Evolutionary conservation across 1,139 yeast genomes (phyloP), one percentile per base, ranked within the genome.

Genomic region (Kurtzmaniella quercitrusa): DNA sequence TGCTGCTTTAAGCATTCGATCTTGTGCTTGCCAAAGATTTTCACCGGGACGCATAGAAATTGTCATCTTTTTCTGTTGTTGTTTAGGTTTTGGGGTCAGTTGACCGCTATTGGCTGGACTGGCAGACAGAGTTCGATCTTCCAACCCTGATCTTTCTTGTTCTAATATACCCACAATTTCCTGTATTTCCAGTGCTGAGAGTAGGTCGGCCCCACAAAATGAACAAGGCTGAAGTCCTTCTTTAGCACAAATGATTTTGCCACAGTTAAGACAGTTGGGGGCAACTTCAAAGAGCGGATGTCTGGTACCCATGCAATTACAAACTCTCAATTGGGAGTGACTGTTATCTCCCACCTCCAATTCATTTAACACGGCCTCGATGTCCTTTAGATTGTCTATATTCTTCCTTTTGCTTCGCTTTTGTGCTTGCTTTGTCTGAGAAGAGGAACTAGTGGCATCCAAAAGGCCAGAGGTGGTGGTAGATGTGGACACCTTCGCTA

Each of bases 191-290:
- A 75, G 74, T 8, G 63, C 58, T 3, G 82, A 73, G 15, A 93
- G 69, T 34, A 93, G 65, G 29, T 82, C 85, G 19, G 72, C 62
- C 0, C 90, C 89, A 66, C 98, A 93, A 50, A 68, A 86, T 2
- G 94, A 77, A 59, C 99, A 94, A 3, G 94, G 94, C 44, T 90
- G 89, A n/a, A 81, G 60, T 0, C 98, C 98, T 58, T 94, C 98
- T 54, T 82, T 82, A 3, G 76, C 75, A 66, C 99, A 94, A 2
- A 93, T 86, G 34, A 94, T 88, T 59, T 90, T 89, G 10, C 99
- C 99, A 63, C 99, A 94, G 46, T 85, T 82, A 38, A 93, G 65
- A 56, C 99, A 94, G 59, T 94, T 94, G 0, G 98, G 98, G 1
- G 95, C 93, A 46, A 87, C 75, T 46, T 87, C 94, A 52, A 89